A percentile compares a stretch with the other conserved stretches of the same genome.
Evolutionary conservation across 768 basidiomycete genomes (phyloP).

Genomic region (Tylopilus vinaceipallidus): DNA sequence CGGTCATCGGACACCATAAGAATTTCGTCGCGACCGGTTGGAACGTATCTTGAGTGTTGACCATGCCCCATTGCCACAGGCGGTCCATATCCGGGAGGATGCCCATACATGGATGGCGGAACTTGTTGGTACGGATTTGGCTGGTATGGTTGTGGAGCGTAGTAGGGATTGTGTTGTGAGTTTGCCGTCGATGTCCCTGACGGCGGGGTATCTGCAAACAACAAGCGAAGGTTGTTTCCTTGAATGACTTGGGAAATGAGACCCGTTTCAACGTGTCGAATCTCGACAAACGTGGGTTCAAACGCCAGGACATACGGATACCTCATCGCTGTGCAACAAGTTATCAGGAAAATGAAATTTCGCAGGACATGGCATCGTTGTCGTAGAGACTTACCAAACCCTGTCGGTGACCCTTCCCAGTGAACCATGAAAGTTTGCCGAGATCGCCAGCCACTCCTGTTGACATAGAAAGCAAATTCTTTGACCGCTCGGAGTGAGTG

Average conservation of each 20-base stretch:
- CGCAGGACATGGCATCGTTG: neutral
- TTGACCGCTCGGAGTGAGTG: conserved; percentile 4
- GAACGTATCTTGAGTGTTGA: conserved; percentile 44
- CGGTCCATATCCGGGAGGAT: conserved; percentile 28
- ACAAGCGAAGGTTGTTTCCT: conserved; percentile 81
- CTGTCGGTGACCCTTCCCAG: conserved; percentile 94
- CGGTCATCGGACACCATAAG: conserved; percentile 89
- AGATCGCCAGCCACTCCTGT: conserved; percentile 91
- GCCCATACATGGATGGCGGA: conserved; percentile 27
- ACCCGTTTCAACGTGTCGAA: conserved; percentile 93
- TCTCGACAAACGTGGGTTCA: conserved; percentile 94
- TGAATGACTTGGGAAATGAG: conserved; percentile 92
- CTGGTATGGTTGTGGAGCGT: conserved; percentile 28
- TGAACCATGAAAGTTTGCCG: conserved; percentile 90
- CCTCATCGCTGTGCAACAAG: conserved; percentile 66
- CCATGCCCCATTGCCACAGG: conserved; percentile 33
- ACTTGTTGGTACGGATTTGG: conserved; percentile 32
- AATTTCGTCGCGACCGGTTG: conserved; percentile 76
- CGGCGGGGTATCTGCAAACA: conserved; percentile 93
- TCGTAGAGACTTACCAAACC: conserved; percentile 93
- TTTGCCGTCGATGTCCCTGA: conserved; percentile 66
- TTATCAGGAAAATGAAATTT: conserved; percentile 5
- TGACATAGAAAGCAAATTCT: conserved; percentile 99
- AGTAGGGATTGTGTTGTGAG: conserved; percentile 36
- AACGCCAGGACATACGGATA: conserved; percentile 97